phyloP scores from a whole-genome alignment of 768 basidiomycete genomes.

The Asterophora parasitica region DNA sequence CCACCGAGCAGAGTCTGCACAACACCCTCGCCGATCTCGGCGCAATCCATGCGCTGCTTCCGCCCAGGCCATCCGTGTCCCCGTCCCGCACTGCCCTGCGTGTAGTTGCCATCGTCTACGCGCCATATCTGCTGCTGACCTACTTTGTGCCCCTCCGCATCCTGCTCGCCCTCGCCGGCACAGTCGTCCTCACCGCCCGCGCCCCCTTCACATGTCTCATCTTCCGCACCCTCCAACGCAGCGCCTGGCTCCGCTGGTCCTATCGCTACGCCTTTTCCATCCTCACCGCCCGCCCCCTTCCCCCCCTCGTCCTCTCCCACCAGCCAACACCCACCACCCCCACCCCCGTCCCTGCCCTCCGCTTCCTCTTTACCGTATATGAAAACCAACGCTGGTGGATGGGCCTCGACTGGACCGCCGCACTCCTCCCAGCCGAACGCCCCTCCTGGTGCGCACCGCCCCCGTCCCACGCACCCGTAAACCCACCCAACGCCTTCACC shows the following conservation, averaged over 20 bases:
- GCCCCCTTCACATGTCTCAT: conserved; percentile 64
- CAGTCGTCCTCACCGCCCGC: conserved; percentile 52
- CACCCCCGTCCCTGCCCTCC: conserved; percentile 41
- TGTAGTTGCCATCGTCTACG: conserved; percentile 47
- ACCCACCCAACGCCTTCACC: conserved; percentile 65
- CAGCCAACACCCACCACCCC: conserved; percentile 27
- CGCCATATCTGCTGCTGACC: conserved; percentile 65
- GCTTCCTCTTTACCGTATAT: conserved; percentile 85
- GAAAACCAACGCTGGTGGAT: conserved; percentile 99
- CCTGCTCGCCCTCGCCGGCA: conserved; percentile 42
- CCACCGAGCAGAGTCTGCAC: conserved; percentile 55
- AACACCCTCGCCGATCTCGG: conserved; percentile 60
- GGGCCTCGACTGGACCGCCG: conserved; percentile 94
- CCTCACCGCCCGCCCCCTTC: conserved; percentile 53
- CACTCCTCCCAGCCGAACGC: conserved; percentile 83
- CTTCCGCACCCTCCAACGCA: conserved; percentile 52
- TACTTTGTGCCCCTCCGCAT: conserved; percentile 58
- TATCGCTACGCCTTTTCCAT: conserved; percentile 46
- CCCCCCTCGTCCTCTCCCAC: conserved; percentile 32
- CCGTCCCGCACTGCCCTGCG: conserved; percentile 40
- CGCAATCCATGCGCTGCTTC: conserved; percentile 56
- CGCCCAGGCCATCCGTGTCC: conserved; percentile 19
- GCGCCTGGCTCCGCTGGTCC: conserved; percentile 65
- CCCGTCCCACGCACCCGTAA: conserved; percentile 46
- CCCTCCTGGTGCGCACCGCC: conserved; percentile 76